Conservation (phyloP, 176 grass and related monocot species). For the Echinochloa phyllopogon region DNA sequence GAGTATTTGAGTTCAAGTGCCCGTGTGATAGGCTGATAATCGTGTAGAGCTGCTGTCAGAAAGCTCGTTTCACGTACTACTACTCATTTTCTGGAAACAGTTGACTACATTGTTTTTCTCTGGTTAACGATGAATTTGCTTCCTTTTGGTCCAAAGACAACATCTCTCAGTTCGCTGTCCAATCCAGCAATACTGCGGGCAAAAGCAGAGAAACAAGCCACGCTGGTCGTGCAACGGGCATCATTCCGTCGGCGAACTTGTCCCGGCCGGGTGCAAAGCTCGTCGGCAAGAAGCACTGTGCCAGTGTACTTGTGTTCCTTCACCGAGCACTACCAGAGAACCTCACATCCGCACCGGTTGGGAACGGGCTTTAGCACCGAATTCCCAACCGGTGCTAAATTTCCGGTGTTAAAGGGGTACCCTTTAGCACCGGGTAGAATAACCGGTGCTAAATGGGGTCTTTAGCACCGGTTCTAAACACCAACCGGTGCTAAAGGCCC, state of each 20-base stretch:
- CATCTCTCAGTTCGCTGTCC: background rate
- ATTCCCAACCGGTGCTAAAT: no score
- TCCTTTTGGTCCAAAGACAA: background rate
- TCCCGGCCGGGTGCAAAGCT: background rate
- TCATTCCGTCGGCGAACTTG: conserved; percentile 11
- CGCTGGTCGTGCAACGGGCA: background rate
- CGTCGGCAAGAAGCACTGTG: background rate
- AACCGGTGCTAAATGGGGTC: no score
- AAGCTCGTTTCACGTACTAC: no score
- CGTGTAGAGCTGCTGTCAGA: no score
- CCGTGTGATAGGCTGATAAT: no score
- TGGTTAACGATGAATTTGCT: background rate
- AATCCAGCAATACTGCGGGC: background rate
- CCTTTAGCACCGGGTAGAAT: no score
- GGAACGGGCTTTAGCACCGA: no score
- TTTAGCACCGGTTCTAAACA: no score
- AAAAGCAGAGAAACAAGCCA: background rate
- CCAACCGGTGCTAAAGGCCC: no score
- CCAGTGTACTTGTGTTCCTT: background rate
- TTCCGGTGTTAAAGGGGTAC: no score
- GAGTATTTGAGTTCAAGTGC: background rate
- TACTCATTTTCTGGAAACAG: background rate
- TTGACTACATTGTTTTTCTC: background rate
- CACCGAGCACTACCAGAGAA: no score
- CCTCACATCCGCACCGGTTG: no score